Conservation (phyloP, 345 rosid genomes). For the Sapria himalayana region DNA sequence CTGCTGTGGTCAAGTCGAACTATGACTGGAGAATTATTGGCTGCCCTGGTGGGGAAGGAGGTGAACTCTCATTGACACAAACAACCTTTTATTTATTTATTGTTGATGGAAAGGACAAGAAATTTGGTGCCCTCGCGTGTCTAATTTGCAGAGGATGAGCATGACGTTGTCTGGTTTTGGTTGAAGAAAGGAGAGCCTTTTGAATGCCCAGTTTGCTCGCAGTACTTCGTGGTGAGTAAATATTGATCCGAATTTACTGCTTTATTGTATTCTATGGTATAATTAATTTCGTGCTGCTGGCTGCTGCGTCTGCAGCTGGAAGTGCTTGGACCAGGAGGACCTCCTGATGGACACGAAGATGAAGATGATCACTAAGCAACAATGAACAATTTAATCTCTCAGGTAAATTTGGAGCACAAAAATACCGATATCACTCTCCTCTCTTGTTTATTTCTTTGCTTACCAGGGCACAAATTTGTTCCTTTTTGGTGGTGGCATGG, state of each 20-base stretch:
- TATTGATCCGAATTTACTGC: not conserved
- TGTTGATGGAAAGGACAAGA: too few species aligned
- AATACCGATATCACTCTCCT: too few species aligned
- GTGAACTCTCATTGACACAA: slow-evolving; percentile 15
- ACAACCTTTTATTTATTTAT: not conserved
- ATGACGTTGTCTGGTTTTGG: slow-evolving; percentile 98
- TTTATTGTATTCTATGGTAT: not conserved
- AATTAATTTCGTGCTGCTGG: not conserved
- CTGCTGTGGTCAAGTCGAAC: slow-evolving; percentile 52
- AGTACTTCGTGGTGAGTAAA: slow-evolving; percentile 60
- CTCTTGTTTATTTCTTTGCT: too few species aligned
- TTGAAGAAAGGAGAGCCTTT: slow-evolving; percentile 64
- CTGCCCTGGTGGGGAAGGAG: slow-evolving; percentile 78
- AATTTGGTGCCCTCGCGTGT: slow-evolving; percentile 2
- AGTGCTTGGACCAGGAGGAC: slow-evolving; percentile 84
- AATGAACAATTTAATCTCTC: too few species aligned
- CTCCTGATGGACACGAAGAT: slow-evolving; percentile 61
- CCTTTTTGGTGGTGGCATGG: too few species aligned
- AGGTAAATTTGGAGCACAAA: too few species aligned
- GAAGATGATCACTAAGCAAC: slow-evolving; percentile 20
- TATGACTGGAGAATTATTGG: slow-evolving; percentile 74
- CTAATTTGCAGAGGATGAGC: slow-evolving; percentile 55
- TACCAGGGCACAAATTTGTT: too few species aligned
- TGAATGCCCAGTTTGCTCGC: slow-evolving; percentile 77
- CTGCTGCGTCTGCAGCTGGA: slow-evolving; percentile 31